A percentile compares a stretch with the other conserved stretches of the same genome.
Conservation (phyloP, 1,139 yeast genomes). For the Zygosaccharomyces sapae region DNA sequence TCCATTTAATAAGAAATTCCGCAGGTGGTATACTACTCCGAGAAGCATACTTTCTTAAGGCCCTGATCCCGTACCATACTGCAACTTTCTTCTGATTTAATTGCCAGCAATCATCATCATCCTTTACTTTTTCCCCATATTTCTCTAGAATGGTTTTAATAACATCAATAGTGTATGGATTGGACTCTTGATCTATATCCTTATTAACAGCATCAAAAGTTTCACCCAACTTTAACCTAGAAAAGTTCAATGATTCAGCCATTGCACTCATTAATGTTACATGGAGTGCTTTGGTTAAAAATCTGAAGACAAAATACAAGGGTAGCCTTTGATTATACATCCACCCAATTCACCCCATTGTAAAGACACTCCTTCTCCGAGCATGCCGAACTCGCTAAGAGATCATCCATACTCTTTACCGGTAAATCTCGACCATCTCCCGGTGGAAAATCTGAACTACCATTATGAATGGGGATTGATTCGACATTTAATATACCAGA, state of each 20-base stretch:
- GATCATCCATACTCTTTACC: conserved; percentile 37
- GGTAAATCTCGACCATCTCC: conserved; percentile 9
- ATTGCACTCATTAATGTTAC: conserved; percentile 50
- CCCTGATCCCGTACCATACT: conserved; percentile 57
- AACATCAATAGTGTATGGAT: conserved; percentile 37
- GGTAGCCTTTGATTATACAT: conserved; percentile 43
- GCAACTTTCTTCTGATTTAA: conserved; percentile 45
- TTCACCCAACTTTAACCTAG: conserved; percentile 33
- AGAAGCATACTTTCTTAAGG: conserved; percentile 42
- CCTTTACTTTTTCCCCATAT: conserved; percentile 39
- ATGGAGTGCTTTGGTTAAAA: conserved; percentile 40
- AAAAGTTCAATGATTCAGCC: conserved; percentile 41
- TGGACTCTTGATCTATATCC: conserved; percentile 30
- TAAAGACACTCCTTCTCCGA: conserved; percentile 51
- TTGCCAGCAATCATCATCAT: conserved; percentile 28
- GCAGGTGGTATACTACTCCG: conserved; percentile 35
- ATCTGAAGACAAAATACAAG: conserved; percentile 40
- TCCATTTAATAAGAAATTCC: conserved; percentile 61
- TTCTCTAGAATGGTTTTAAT: conserved; percentile 46
- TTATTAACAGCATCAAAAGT: conserved; percentile 28
- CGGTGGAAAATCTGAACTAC: conserved; percentile 28
- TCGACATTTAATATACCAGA: conserved; percentile 45
- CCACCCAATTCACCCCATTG: conserved; percentile 60
- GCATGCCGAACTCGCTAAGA: conserved; percentile 49
- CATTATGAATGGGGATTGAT: conserved; percentile 49